Base-by-base conservation (phyloP, 805 yeast species). In the Candida silvicultrix region DNA sequence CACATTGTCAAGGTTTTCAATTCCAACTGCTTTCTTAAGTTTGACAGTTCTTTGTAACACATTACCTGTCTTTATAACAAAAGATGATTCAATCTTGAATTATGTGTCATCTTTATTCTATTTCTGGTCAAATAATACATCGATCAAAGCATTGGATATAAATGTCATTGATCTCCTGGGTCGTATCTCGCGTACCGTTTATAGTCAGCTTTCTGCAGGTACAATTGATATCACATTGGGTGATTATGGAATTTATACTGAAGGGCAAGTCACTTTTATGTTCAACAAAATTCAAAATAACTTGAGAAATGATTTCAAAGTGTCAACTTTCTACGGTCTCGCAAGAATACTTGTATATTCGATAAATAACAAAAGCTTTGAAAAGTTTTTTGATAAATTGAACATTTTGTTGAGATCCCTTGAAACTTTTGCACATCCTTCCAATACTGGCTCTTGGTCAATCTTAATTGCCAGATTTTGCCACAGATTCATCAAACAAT, bases 381-480 rank as follows among this genome's bases (percentile, higher is more conserved):
- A 63, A 2, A 69, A 60, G 18, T 70, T 81, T 20, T 60, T 83
- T 53, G 77, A 71, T 16, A 68, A 74, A 42, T 56, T 90, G 5
- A 68, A 69, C 20, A 72, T 79, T 0, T 67, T 86, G 23, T 54
- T 85, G n/a, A 80, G 80, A 45, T 80, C 95, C 0, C 69, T 89
- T 6, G 83, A 78, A 50, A 86, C 96, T 18, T 87, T 83, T 64
- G 82, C 81, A 3, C 97, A 94, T 62, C 99, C 99, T 7, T 89
- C 98, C 0, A 90, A 90, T 61, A 64, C 73, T n/a, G 98, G 97
- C 0, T 74, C 75, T n/a, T 90, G 98, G 97, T 77, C 95, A 0
- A 64, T 74, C 23, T 68, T 82, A 5, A 76, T 92, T 28, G 74
- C 95, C 1, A 78, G 78, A 47, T 74, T 86, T 23, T 68, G 85